Base-by-base conservation (phyloP, 1,284 basidiomycete species). In the Sporisorium iseilematis-ciliati region DNA sequence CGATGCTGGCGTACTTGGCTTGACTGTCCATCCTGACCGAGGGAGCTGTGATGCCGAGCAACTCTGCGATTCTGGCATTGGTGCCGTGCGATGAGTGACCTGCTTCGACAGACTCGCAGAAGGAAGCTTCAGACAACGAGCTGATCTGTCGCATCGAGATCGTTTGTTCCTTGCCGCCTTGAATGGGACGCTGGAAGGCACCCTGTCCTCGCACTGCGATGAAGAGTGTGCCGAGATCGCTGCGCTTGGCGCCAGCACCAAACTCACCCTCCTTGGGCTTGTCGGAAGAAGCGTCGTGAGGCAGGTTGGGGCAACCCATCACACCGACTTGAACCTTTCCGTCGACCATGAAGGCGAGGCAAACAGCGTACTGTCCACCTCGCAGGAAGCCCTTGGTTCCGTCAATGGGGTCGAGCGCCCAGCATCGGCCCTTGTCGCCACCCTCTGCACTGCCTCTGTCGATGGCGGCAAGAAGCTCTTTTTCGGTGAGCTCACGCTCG, bases 331-430 rank as follows among this genome's bases (percentile, higher is more conserved):
- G 72, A 16, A 96, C 93, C 64, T 91, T 85, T 0, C 93, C 90
- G 78, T 98, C 91, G 61, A 94, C 89, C 79, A 99, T 90, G 66
- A 99, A 89, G 0, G 94, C 93, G 31, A 99, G 88, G 86, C 96
- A 99, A 29, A 99, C 94, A 6, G 96, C 96, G 83, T 96, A 99
- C 86, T 99, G 97, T 61, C 93, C 95, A 12, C 95, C 94, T 23
- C 96, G 91, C 46, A 99, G 89, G 88, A 99, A 99, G 3, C 96
- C 94, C 85, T 95, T 95, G 21, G 93, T 95, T 10, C 94, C 93
- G 82, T 95, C 93, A 77, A 95, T 94, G 26, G 93, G 93, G 85
- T 96, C 94, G 50, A 95, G 90, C 0, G 93, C 92, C 94, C 94
- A 87, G 93, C 84, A 82, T 94, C 95, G 88, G 86, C 94, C 94